Evolutionary conservation across 2,329 filamentous ascomycete species (phyloP), one percentile per base, ranked within the genome.

Genomic region (Annulohypoxylon truncatum): DNA sequence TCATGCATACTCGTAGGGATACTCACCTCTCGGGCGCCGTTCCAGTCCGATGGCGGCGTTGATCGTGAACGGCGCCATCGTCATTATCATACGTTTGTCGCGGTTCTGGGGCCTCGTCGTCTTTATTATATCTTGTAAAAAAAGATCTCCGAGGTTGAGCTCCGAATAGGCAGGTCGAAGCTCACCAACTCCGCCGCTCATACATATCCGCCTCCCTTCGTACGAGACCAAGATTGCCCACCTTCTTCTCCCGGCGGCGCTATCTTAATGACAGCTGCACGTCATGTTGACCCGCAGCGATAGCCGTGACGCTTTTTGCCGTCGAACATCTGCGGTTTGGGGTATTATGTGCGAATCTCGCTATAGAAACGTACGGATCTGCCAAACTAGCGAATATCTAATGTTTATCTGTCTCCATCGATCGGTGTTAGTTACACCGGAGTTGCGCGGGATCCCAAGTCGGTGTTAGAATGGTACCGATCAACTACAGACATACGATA

Each of bases 101-200:
- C 38, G 33, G 22, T 29, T n/a, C 20, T 18, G 15, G 47, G 31
- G 15, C n/a, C n/a, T 50, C 35, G 2, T 61, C 7, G 44, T 40
- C 22, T 35, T 58, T 40, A 24, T 64, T 64, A 55, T 55, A 55
- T 29, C 59, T 33, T 29, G 42, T 28, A 35, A 28, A 48, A 28
- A 48, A 29, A 7, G 66, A 69, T 69, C 63, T 58, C 24, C 66
- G 28, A 55, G 29, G 15, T 40, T 28, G 24, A 42, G 46, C 47
- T 66, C 66, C 51, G 53, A 69, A 69, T 67, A 67, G 64, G 67
- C 60, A 69, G 67, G 67, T 64, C 56, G 60, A 56, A 48, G 28
- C 33, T 40, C 13, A 53, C 15, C 31, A 35, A 59, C 44, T 44
- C 47, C 29, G 52, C 56, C 33, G 56, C 38, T 40, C 26, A 55